These are phyloP conservation scores for Vanilla planifolia DNA, from an alignment of 106 monocot genomes.

Conservation along the genomic window DNA sequence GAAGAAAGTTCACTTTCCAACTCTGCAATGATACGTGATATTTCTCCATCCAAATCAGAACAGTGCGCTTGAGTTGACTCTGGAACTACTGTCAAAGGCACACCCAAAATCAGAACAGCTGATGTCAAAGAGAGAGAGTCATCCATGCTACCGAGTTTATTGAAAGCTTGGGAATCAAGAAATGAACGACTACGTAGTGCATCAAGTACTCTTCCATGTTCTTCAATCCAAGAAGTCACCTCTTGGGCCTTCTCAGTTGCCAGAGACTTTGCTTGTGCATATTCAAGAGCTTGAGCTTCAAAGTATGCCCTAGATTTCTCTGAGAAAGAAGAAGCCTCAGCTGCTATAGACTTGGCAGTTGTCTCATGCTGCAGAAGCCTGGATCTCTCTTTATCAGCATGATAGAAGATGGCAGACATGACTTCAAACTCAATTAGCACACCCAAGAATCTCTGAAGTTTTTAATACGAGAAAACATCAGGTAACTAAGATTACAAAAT, in stretches of 20 bases:
- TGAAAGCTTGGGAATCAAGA: constrained; percentile 35
- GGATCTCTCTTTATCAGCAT: constrained; percentile 83
- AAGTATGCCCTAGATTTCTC: constrained; percentile 65
- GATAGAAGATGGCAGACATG: constrained; percentile 51
- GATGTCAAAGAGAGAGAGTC: constrained; percentile 71
- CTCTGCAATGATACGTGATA: constrained; percentile 54
- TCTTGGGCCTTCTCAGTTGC: constrained; percentile 72
- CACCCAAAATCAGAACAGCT: constrained; percentile 65
- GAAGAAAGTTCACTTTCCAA: constrained; percentile 55
- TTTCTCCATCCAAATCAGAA: constrained; percentile 80
- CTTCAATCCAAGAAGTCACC: constrained; percentile 68
- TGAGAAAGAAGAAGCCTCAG: constrained; percentile 58
- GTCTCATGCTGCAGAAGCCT: constrained; percentile 67
- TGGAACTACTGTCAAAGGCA: constrained; percentile 93
- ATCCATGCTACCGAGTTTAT: constrained; percentile 39
- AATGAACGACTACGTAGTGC: constrained; percentile 55
- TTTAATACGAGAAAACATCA: constrained; percentile 13
- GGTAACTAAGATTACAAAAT: neutral
- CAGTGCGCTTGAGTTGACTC: constrained; percentile 87
- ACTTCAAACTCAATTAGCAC: constrained; percentile 69
- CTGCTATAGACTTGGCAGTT: constrained; percentile 68
- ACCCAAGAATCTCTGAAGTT: constrained; percentile 66
- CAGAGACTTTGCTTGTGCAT: constrained; percentile 65
- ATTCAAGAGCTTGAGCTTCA: constrained; percentile 78
- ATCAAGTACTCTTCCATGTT: constrained; percentile 77